Conservation (phyloP, 345 rosid species). For the Cardamine chenopodiifolia region DNA sequence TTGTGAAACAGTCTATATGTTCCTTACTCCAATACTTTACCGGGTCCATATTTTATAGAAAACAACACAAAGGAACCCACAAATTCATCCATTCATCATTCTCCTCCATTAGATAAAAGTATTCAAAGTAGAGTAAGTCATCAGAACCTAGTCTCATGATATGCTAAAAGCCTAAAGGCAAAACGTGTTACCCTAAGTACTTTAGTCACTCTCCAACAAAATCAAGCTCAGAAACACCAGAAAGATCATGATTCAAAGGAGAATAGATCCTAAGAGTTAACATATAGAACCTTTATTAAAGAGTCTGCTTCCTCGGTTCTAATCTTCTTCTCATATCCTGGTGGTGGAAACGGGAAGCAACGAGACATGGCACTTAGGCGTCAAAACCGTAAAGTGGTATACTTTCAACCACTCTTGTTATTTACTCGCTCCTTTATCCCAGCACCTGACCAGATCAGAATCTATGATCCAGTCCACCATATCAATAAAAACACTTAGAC, state of each 20-base stretch:
- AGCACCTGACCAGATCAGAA: conserved; percentile 56
- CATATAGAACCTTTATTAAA: conserved; percentile 68
- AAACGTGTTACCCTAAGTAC: neutral
- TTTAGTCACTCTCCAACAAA: conserved; percentile 12
- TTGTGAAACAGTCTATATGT: neutral
- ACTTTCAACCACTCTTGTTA: conserved; percentile 45
- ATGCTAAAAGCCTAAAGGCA: conserved; percentile 10
- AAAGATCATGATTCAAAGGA: conserved; percentile 25
- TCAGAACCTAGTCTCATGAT: conserved; percentile 3
- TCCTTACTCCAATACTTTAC: conserved; percentile 1
- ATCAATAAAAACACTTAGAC: conserved; percentile 52
- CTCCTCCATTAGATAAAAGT: conserved; percentile 1
- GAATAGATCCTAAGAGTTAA: conserved; percentile 55
- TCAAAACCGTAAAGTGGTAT: conserved; percentile 40
- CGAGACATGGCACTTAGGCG: conserved; percentile 82
- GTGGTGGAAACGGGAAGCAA: conserved; percentile 98
- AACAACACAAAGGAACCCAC: conserved; percentile 4
- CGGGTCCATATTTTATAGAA: neutral
- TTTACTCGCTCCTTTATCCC: conserved; percentile 52
- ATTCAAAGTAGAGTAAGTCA: neutral
- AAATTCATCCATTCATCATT: neutral
- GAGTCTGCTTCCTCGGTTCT: conserved; percentile 56
- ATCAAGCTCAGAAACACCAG: conserved; percentile 12
- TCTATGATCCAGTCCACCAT: conserved; percentile 65
- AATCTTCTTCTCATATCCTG: conserved; percentile 92